Evolutionary conservation across 148 eudicot species (phyloP), one percentile per base, ranked within the genome.

Genomic region (Rhododendron vialii): DNA sequence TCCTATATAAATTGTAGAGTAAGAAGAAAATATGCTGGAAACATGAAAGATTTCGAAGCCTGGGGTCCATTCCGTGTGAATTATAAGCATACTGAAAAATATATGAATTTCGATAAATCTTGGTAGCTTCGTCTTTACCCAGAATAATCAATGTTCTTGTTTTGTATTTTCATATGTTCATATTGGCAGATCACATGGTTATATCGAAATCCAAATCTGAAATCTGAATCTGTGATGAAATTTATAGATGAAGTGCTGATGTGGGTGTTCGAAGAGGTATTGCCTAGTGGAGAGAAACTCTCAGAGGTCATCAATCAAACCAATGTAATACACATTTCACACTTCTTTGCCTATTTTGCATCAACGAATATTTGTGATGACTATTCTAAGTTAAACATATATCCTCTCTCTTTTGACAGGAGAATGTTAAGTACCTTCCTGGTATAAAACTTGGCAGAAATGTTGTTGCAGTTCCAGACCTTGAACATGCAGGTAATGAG

Each of bases 191-290:
- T 35, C 14, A 36, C 9, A 14, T 69, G 43, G 33, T 86, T 74
- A 13, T 41, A 43, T 22, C 7, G 7, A 57, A 73, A 48, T 74
- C 73, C n/a, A 67, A n/a, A 22, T 67, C 33, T 83, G 45, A 67
- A 51, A 22, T 74, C 28, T 51, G 83, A 81, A 81, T 26, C 22
- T 86, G 15, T 75, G 20, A 13, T 87, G 81, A 55, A 65, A 81
- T 86, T 78, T 89, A 47, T 47, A 97, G 99, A 94, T 92, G 98
- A 97, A 93, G 99, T 97, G 87, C 94, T 91, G 90, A 95, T 97
- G 99, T 97, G 99, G 99, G 98, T 97, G 20, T 92, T 86, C 82
- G 99, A 97, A 89, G 99, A 97, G 92, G 91, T 83, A 12, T 85
- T 97, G 88, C 95, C 96, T 17, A 88, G 79, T 82, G 99, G 98